These are phyloP conservation scores for Nannochloropsis gaditana DNA, from an alignment of 108 stramenopile species.

Conservation along the genomic window DNA sequence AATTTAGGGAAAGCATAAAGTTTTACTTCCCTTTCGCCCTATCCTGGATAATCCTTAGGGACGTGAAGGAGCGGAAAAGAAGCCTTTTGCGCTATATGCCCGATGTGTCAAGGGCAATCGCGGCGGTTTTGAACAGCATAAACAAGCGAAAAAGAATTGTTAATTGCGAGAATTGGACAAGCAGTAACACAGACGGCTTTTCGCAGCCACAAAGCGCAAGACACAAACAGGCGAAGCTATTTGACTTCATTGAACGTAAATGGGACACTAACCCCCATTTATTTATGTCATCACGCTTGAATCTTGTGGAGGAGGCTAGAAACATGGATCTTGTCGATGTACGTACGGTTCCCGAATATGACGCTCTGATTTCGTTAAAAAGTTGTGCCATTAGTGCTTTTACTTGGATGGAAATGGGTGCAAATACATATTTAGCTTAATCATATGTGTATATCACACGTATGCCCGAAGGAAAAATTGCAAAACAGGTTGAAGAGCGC, in stretches of 20 bases:
- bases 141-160: slow-evolving; percentile 25
- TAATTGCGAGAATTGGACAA: not conserved
- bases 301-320: not conserved
- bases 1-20: too few relatives aligned
- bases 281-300: not conserved
- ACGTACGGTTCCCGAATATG: not conserved
- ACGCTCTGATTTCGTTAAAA: not conserved
- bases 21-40: not conserved
- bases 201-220: too few relatives aligned
- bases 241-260: not conserved
- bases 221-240: not conserved
- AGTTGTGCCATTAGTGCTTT: too few relatives aligned
- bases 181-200: too few relatives aligned
- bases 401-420: not conserved
- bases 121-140: slow-evolving; percentile 41
- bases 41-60: too few relatives aligned
- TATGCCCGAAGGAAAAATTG: not conserved
- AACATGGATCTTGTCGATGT: not conserved
- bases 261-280: not conserved
- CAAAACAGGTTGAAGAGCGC: not conserved
- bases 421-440: not conserved
- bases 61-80: not conserved
- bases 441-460: not conserved
- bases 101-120: slow-evolving; percentile 46
- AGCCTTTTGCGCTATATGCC: slow-evolving; percentile 40